These are phyloP conservation scores for Neofusicoccum sp. DNA, from an alignment of 2,329 filamentous ascomycete species.

Conservation along the genomic window DNA sequence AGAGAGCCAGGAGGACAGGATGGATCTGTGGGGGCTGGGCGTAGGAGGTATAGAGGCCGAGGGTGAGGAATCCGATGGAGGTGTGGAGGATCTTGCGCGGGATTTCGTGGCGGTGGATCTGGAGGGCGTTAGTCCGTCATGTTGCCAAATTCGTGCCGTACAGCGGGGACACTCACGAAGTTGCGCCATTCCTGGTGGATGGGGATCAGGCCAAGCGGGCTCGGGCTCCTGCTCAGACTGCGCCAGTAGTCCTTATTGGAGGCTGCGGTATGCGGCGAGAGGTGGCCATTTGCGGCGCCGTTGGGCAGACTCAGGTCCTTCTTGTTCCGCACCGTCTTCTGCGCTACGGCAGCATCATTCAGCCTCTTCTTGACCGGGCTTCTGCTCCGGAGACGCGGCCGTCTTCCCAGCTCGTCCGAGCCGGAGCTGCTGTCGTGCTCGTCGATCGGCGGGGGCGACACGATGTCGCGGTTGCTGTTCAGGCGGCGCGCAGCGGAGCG, in stretches of 20 bases:
- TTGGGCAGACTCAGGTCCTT: conserved; percentile 43
- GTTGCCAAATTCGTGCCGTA: background rate
- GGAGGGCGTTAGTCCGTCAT: conserved; percentile 22
- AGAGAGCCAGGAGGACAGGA: conserved; percentile 74
- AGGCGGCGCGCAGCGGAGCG: conserved; percentile 69
- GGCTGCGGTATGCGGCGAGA: conserved; percentile 61
- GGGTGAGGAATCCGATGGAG: conserved; percentile 91
- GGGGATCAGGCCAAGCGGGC: conserved; percentile 88
- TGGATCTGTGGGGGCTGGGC: conserved; percentile 75
- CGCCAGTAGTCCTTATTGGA: conserved; percentile 72
- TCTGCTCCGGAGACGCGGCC: conserved; percentile 69
- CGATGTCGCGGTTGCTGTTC: conserved; percentile 45
- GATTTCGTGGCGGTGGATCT: conserved; percentile 87
- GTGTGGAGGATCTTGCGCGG: conserved; percentile 86
- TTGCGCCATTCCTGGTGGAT: conserved; percentile 89
- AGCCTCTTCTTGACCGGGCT: conserved; percentile 52
- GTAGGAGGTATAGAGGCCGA: conserved; percentile 79
- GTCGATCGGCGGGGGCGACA: conserved; percentile 59
- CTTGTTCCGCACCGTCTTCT: conserved; percentile 26
- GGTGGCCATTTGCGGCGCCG: conserved; percentile 61
- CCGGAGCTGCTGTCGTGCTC: conserved; percentile 58
- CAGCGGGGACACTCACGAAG: conserved; percentile 58
- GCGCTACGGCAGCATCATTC: conserved; percentile 28
- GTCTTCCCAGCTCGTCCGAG: conserved; percentile 49
- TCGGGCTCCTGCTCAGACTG: conserved; percentile 86